Conservation (phyloP, 345 rosid species). For the Mercurialis annua region DNA sequence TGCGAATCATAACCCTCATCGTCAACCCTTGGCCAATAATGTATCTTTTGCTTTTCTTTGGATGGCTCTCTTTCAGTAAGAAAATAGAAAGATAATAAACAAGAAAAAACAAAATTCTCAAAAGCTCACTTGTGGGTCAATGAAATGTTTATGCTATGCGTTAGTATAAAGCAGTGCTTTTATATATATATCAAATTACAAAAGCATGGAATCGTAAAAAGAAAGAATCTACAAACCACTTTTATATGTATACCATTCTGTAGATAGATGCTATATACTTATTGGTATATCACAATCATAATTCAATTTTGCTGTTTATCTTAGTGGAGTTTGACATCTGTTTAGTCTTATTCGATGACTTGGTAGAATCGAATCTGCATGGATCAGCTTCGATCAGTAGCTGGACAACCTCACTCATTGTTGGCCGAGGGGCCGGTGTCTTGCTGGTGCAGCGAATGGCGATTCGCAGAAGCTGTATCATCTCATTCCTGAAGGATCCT, state of each 20-base stretch:
- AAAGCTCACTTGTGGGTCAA: slow-evolving; percentile 43
- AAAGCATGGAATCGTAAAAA: background rate
- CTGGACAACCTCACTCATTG: slow-evolving; percentile 88
- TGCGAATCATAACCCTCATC: slow-evolving; percentile 30
- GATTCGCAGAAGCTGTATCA: slow-evolving; percentile 64
- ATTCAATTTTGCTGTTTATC: slow-evolving; percentile 37
- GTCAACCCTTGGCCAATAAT: slow-evolving; percentile 21
- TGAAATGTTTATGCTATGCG: slow-evolving; percentile 40
- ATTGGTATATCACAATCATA: slow-evolving; percentile 14
- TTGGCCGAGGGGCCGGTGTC: slow-evolving; percentile 64
- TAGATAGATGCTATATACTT: slow-evolving; percentile 17
- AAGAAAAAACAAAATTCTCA: slow-evolving; percentile 34
- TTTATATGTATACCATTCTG: slow-evolving; percentile 19
- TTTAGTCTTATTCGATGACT: slow-evolving; percentile 47
- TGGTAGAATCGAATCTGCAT: slow-evolving; percentile 41
- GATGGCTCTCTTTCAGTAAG: slow-evolving; percentile 22
- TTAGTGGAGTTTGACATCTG: slow-evolving; percentile 38
- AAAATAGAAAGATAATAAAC: slow-evolving; percentile 22
- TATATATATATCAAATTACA: slow-evolving; percentile 18
- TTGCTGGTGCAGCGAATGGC: slow-evolving; percentile 73
- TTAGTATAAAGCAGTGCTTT: slow-evolving; percentile 55
- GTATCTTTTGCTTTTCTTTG: slow-evolving; percentile 17
- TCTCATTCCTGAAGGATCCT: slow-evolving; percentile 58
- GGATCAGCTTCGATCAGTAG: slow-evolving; percentile 67
- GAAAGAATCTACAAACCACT: slow-evolving; percentile 31